Evolutionary conservation across 352 stramenopile genomes (phyloP), one percentile per base, ranked within the genome.

Genomic region (Globisporangium apiculatum): DNA sequence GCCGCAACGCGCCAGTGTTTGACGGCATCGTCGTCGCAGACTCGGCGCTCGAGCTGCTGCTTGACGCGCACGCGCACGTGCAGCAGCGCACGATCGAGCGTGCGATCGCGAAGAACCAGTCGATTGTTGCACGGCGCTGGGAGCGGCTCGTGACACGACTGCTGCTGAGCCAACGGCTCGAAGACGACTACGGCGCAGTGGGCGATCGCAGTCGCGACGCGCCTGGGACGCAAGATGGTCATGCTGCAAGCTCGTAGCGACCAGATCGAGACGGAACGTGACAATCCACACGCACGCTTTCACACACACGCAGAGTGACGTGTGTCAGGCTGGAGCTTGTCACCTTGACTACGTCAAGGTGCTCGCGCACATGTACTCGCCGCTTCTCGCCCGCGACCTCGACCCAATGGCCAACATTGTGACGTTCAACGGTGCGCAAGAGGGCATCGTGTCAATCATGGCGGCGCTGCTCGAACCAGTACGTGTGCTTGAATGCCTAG

Each of bases 401-500:
- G 64, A 95, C 71, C 73, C 81, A 11, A 77, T 91, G 71, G 78
- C 53, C 17, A 78, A 96, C 58, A 83, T 96, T 52, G 86, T 92
- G 64, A 94, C 84, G 2, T 94, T 94, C 60, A 94, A 89, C 50
- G 89, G 89, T 48, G 89, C 86, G 12, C 86, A 95, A 46, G 86
- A 96, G 50, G 50, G 86, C 43, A 91, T 96, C 56, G 87, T 79
- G 37, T 72, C 79, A 50, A 85, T 95, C 47, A 76, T 96, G 64
- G 71, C 83, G 5, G 79, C 84, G 48, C 61, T 95, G 4, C 55
- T 95, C 24, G 81, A 94, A 48, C 79, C 81, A 15, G 75, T 85
- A 56, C n/a, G 42, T 37, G 24, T 31, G 18, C 18, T 24, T 24
- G 18, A 24, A 24, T 24, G 18, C 18, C 18, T 24, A 24, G 18